Evolutionary conservation across 78 protist species (phyloP).

Genomic region (Chrysochromulina tobinii): DNA sequence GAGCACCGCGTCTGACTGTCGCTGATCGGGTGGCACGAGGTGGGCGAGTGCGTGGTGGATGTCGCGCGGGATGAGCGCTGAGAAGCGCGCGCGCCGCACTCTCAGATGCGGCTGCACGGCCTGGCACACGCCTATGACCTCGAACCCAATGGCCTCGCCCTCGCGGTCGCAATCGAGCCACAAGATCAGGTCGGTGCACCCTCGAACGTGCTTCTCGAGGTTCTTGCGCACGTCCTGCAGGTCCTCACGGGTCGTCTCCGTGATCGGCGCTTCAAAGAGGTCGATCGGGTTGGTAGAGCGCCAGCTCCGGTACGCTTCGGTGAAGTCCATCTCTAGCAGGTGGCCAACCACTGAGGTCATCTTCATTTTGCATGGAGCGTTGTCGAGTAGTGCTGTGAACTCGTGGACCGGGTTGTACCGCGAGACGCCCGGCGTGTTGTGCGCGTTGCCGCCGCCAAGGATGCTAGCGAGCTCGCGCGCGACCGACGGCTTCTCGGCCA

Average conservation of each 20-base stretch:
- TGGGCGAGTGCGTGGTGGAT: not conserved
- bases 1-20: slow-evolving; percentile 84
- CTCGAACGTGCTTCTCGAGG: slow-evolving; percentile 36
- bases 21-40: slow-evolving; percentile 73
- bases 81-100: slow-evolving; percentile 87
- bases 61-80: slow-evolving; percentile 67
- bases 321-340: slow-evolving; percentile 77
- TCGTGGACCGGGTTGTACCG: slow-evolving; percentile 42
- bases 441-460: slow-evolving; percentile 5
- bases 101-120: slow-evolving; percentile 36
- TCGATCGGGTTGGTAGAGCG: slow-evolving; percentile 45
- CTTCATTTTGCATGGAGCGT: slow-evolving; percentile 38
- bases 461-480: slow-evolving; percentile 86
- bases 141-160: slow-evolving; percentile 96
- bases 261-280: slow-evolving; percentile 78
- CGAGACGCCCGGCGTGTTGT: not conserved
- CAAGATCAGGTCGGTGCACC: slow-evolving; percentile 62
- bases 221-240: not conserved
- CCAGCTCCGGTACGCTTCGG: slow-evolving; percentile 64
- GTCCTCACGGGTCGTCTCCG: not conserved
- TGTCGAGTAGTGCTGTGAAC: not conserved
- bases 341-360: slow-evolving; percentile 94
- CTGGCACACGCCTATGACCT: slow-evolving; percentile 73
- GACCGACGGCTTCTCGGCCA: slow-evolving; percentile 98
- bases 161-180: slow-evolving; percentile 98